Conservation (phyloP, 1,284 basidiomycete genomes). For the Cutaneotrichosporon arboriforme region DNA sequence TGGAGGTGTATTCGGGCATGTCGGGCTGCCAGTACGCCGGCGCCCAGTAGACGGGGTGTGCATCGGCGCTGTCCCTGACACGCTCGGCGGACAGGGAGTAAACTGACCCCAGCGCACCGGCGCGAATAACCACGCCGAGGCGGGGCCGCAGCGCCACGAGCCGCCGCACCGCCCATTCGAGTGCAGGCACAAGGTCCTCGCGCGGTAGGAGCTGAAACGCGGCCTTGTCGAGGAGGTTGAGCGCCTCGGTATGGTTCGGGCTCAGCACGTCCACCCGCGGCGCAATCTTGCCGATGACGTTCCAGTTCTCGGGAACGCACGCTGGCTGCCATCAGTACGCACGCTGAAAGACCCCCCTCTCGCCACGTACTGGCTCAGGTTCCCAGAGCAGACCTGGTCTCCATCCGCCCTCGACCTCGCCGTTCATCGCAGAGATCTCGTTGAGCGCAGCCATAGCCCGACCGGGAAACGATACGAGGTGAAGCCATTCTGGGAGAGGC, state of each 20-base stretch:
- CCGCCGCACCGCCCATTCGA: conserved; percentile 16
- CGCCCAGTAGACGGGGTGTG: conserved; percentile 24
- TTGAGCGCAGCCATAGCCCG: conserved; percentile 18
- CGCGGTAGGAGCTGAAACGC: neutral
- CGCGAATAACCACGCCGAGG: conserved; percentile 27
- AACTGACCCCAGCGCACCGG: conserved; percentile 28
- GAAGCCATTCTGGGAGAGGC: conserved; percentile 25
- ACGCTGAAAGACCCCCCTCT: neutral
- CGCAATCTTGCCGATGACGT: conserved; percentile 18
- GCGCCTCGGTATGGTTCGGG: conserved; percentile 44
- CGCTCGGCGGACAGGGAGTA: conserved; percentile 18
- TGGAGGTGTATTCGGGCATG: conserved; percentile 13
- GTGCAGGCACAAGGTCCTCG: neutral
- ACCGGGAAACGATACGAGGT: conserved; percentile 35
- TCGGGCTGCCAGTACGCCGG: conserved; percentile 28
- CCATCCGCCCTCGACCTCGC: conserved; percentile 13
- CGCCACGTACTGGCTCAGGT: conserved; percentile 36
- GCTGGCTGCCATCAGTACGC: conserved; percentile 13
- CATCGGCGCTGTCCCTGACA: neutral
- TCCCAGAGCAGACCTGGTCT: conserved; percentile 35
- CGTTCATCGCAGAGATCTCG: conserved; percentile 21
- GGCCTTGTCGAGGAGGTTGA: conserved; percentile 26
- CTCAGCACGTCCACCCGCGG: conserved; percentile 34
- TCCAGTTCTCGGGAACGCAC: conserved; percentile 22
- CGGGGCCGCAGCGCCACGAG: conserved; percentile 19